Percentiles rank a stretch among this genome's conserved stretches.
phyloP scores from a whole-genome alignment of 306 rosid species.

The Astragalus membranaceus region DNA sequence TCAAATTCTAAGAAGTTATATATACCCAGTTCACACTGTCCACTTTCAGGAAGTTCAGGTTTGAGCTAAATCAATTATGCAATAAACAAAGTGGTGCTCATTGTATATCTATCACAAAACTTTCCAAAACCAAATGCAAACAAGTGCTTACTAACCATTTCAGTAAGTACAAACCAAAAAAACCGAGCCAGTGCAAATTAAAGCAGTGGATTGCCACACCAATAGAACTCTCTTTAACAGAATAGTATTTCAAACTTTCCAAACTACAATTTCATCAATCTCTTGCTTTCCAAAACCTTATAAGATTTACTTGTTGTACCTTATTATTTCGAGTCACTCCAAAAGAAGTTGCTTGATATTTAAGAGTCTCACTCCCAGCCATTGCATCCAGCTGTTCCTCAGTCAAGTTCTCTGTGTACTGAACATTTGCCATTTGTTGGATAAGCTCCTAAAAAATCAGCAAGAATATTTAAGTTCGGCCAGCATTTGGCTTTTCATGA shows the following conservation, averaged over 20 bases:
- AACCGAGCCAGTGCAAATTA: neutral
- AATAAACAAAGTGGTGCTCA: neutral
- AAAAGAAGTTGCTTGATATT: constrained; percentile 89
- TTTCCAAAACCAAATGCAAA: neutral
- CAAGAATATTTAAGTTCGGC: neutral
- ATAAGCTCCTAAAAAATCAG: constrained; percentile 70
- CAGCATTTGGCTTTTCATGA: constrained; percentile 1
- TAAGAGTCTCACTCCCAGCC: constrained; percentile 98
- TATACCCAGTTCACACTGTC: neutral
- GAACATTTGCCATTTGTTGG: constrained; percentile 99
- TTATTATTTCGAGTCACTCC: constrained; percentile 91
- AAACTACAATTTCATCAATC: neutral
- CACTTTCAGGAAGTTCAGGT: neutral
- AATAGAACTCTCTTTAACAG: neutral
- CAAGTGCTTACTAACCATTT: neutral
- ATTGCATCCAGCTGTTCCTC: constrained; percentile 96
- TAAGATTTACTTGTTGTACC: constrained; percentile 33
- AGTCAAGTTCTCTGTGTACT: constrained; percentile 89
- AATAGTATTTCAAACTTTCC: constrained; percentile 1
- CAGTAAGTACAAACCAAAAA: neutral
- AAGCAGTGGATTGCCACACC: neutral
- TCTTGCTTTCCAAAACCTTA: neutral
- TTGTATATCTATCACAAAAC: neutral
- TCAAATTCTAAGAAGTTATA: neutral
- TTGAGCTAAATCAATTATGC: neutral